phyloP scores from a whole-genome alignment of 2,329 filamentous ascomycete species.

The Paraphoma sp. region DNA sequence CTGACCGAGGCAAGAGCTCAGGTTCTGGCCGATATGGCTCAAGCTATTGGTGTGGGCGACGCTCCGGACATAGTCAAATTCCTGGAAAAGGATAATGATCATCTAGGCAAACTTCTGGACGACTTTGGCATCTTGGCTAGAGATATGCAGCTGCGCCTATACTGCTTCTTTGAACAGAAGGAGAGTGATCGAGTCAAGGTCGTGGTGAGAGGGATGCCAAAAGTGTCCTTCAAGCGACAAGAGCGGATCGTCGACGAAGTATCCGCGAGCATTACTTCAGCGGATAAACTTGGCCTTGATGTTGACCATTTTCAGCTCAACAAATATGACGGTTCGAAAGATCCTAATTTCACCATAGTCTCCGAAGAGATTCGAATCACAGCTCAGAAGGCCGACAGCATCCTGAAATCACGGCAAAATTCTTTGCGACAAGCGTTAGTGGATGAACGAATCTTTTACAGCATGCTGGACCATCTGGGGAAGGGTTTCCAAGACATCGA shows the following conservation, averaged over 20 bases:
- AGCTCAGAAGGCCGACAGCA: constrained; percentile 22
- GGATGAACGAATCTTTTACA: constrained; percentile 21
- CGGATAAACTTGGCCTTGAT: constrained; percentile 26
- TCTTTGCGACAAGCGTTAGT: constrained; percentile 22
- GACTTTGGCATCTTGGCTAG: constrained; percentile 22
- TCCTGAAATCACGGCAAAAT: constrained; percentile 29
- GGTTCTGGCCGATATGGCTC: constrained; percentile 26
- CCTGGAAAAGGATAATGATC: constrained; percentile 24
- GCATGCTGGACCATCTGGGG: constrained; percentile 21
- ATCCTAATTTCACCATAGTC: constrained; percentile 34
- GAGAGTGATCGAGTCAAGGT: constrained; percentile 23
- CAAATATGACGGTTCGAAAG: constrained; percentile 36
- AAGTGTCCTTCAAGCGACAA: constrained; percentile 16
- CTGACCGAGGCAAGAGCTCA: constrained; percentile 24
- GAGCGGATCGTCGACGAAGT: constrained; percentile 38
- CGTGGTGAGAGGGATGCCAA: constrained; percentile 13
- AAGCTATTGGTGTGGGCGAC: constrained; percentile 21
- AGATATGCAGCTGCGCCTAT: constrained; percentile 25
- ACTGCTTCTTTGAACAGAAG: constrained; percentile 29
- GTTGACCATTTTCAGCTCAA: constrained; percentile 40
- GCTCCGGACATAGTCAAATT: constrained; percentile 21
- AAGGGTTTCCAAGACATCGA: constrained; percentile 27
- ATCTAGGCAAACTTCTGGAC: constrained; percentile 16
- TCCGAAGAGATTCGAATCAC: constrained; percentile 30
- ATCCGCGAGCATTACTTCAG: constrained; percentile 32